Conservation (phyloP, 139 green algal species). For the Zygnema circumcarinatum region DNA sequence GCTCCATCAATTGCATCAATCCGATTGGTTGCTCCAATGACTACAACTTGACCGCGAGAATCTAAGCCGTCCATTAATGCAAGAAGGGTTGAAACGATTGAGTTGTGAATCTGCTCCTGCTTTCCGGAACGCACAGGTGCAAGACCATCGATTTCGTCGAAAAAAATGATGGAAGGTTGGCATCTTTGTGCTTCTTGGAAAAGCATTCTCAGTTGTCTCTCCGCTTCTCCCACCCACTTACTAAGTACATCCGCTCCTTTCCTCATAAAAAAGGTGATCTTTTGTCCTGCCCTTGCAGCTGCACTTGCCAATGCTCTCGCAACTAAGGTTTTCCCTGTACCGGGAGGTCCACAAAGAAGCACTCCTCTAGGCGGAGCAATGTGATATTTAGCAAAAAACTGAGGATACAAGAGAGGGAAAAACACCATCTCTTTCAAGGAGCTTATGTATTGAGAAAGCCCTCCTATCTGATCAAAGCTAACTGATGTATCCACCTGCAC, state of each 20-base stretch:
- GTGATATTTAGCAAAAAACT: conserved; percentile 89
- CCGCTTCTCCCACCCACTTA: conserved; percentile 96
- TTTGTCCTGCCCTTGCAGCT: conserved; percentile 66
- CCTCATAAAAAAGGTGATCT: conserved; percentile 95
- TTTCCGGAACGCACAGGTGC: conserved; percentile 80
- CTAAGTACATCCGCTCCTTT: conserved; percentile 92
- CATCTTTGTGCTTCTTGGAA: conserved; percentile 87
- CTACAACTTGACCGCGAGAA: conserved; percentile 77
- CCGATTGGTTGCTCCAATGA: conserved; percentile 81
- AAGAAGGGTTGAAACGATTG: conserved; percentile 92
- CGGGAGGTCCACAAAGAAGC: conserved; percentile 91
- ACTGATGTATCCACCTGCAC: conserved; percentile 85
- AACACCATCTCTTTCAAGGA: conserved; percentile 97
- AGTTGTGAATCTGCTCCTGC: conserved; percentile 98
- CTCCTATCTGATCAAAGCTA: conserved; percentile 86
- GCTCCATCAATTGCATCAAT: conserved; percentile 80
- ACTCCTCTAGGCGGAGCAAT: conserved; percentile 86
- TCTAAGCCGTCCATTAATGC: conserved; percentile 96
- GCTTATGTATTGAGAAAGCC: conserved; percentile 84
- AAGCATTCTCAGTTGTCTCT: conserved; percentile 88
- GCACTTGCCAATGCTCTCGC: conserved; percentile 86
- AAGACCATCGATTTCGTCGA: conserved; percentile 87
- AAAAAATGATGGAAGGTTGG: conserved; percentile 87
- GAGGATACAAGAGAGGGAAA: conserved; percentile 92
- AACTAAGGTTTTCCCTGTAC: conserved; percentile 95